phyloP scores from a whole-genome alignment of 2,329 filamentous ascomycete genomes.

The Elsinoe batatas region DNA sequence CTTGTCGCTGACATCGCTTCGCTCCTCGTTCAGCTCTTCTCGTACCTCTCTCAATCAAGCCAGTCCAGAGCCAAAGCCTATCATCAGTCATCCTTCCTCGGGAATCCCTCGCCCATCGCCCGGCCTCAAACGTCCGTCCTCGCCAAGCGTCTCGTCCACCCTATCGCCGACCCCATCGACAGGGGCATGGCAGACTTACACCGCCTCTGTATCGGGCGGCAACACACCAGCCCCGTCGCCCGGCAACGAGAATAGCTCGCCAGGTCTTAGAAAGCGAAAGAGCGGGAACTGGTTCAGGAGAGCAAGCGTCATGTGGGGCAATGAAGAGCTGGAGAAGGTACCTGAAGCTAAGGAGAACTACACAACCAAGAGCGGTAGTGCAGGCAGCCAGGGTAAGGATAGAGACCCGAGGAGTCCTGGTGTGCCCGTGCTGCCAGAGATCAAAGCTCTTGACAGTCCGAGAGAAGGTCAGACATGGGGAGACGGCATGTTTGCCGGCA shows the following conservation, averaged over 20 bases:
- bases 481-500: constrained; percentile 8
- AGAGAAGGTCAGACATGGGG: constrained; percentile 1
- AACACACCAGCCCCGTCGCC: constrained; percentile 12
- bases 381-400: background rate
- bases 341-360: constrained; percentile 4
- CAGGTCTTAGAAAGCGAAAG: constrained; percentile 21
- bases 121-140: constrained; percentile 11
- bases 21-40: constrained; percentile 28
- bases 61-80: constrained; percentile 17
- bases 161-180: background rate
- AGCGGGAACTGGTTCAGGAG: constrained; percentile 28
- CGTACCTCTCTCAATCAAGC: constrained; percentile 22
- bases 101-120: constrained; percentile 6
- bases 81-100: background rate
- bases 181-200: constrained; percentile 8
- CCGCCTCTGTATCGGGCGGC: constrained; percentile 7
- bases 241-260: constrained; percentile 14
- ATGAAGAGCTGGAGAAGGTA: constrained; percentile 8
- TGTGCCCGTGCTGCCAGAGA: constrained; percentile 4
- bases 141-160: background rate
- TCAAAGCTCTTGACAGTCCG: background rate
- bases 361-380: constrained; percentile 1
- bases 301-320: constrained; percentile 21
- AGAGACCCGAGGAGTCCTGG: constrained; percentile 3
- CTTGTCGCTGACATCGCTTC: constrained; percentile 25